Evolutionary conservation across 2,329 filamentous ascomycete genomes (phyloP).

Genomic region (Penicillium sp.): DNA sequence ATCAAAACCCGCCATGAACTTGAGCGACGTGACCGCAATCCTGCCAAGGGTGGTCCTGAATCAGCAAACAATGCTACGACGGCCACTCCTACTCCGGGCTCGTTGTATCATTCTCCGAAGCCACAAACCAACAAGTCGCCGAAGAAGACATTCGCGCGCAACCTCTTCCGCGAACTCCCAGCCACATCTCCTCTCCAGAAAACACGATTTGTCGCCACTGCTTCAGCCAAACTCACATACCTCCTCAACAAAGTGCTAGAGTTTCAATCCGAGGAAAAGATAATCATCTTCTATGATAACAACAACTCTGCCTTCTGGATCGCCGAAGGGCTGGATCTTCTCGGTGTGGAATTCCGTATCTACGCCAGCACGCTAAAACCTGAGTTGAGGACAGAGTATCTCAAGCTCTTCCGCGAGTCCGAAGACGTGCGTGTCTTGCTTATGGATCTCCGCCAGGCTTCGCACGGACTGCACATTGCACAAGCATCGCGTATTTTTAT

Average conservation of each 20-base stretch:
- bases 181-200: conserved; percentile 60
- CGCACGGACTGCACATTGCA: conserved; percentile 84
- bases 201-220: conserved; percentile 75
- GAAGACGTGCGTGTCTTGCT: conserved; percentile 75
- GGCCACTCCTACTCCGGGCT: conserved; percentile 14
- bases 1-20: conserved; percentile 44
- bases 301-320: conserved; percentile 88
- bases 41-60: conserved; percentile 28
- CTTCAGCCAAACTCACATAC: conserved; percentile 87
- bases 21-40: conserved; percentile 23
- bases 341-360: conserved; percentile 67
- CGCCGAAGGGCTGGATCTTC: conserved; percentile 77
- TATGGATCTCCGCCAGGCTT: conserved; percentile 90
- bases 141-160: conserved; percentile 41
- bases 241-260: conserved; percentile 74
- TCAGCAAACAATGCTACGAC: not conserved
- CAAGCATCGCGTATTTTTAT: conserved; percentile 87
- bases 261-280: conserved; percentile 77
- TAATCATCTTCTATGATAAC: conserved; percentile 89
- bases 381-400: conserved; percentile 72
- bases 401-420: conserved; percentile 76
- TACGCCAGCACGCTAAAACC: conserved; percentile 62
- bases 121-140: conserved; percentile 34
- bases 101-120: conserved; percentile 24
- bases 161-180: conserved; percentile 37